Base-by-base conservation (phyloP, 805 yeast species). In the Saccharomyces kudriavzevii region DNA sequence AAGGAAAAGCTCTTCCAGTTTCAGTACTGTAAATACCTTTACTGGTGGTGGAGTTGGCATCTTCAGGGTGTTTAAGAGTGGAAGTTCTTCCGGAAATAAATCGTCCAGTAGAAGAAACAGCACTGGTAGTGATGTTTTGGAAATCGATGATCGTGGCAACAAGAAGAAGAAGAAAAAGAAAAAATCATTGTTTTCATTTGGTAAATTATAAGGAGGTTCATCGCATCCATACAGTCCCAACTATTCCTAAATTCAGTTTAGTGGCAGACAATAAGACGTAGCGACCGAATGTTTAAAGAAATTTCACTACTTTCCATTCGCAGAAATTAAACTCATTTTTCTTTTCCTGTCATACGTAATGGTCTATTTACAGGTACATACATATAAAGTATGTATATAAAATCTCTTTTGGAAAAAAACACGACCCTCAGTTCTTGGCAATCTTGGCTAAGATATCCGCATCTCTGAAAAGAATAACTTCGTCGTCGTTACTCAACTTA, bases 361-460 rank as follows among this genome's bases (percentile, higher is more conserved):
- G 43, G 22, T 17, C 43, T 35, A 35, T 35, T 35, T 35, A 35
- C 43, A 35, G 24, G 43, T 35, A 35, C 43, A 35, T 17, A 35
- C 43, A 35, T 35, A 35, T 20, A 17, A 17, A 35, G 43, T 20
- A 35, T 35, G 43, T 35, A 35, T 35, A 35, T 17, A 35, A 35
- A 35, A 17, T 35, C 4, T 35, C 22, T 17, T 6, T 5, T 17
- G 43, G 10, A 35, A 17, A 35, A 35, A 17, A 30, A 35, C 43
- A 6, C 9, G 10, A 17, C 17, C 20, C 22, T 35, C 24, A 35
- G 43, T 35, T 11, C 22, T 35, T 35, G 22, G 43, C 43, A 67
- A 94, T 83, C 79, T 89, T 92, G 67, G 98, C 99, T 67, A 94
- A 81, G 71, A 92, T 88, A 75, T 92, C 99, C 66, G 87, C 77